Base-by-base conservation (phyloP, 345 rosid genomes). In the Salix brachista region DNA sequence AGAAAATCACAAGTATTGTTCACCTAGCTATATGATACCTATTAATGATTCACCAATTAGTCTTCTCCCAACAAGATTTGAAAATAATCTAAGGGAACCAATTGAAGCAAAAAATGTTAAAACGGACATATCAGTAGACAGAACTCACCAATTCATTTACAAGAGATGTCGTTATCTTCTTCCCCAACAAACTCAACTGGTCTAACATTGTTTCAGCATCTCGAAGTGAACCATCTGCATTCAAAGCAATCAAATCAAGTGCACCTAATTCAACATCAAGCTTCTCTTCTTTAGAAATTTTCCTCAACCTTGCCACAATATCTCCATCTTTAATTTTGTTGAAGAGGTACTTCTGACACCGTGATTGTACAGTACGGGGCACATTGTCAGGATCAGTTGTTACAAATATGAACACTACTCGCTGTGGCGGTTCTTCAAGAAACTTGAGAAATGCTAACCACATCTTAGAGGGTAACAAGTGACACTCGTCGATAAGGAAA, bases 191-290 rank as follows among this genome's bases (percentile, higher is more conserved):
- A 83, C 98, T 93, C 84, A 96, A 84, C 86, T 96, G 99, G 82
- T 96, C 99, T 78, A 96, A 82, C 97, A 96, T 91, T 41, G 97
- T 91, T 85, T 96, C 99, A 28, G 98, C 98, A 85, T 96, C 99
- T 72, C 96, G 96, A 76, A 96, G 97, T 32, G 99, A 96, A 65
- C 99, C 99, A 81, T 92, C 98, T 13, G 98, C 96, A 77, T 90
- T 96, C 79, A 89, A 75, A 83, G 99, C 94, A 85, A 96, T 93
- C 83, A 96, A 82, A 76, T 96, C 96, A 79, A 96, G 77, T n/a
- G 99, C 98, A 77, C 92, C 97, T 5, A 79, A 79, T 72, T 96
- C 99, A 61, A 91, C 96, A 75, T 96, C 94, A 77, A 96, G 88
- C 84, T 86, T 88, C 87, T 96, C 99, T 23, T 88, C 87, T 9